Conservation (phyloP, 2,329 filamentous ascomycete genomes). For the Chalaropsis thielavioides region DNA sequence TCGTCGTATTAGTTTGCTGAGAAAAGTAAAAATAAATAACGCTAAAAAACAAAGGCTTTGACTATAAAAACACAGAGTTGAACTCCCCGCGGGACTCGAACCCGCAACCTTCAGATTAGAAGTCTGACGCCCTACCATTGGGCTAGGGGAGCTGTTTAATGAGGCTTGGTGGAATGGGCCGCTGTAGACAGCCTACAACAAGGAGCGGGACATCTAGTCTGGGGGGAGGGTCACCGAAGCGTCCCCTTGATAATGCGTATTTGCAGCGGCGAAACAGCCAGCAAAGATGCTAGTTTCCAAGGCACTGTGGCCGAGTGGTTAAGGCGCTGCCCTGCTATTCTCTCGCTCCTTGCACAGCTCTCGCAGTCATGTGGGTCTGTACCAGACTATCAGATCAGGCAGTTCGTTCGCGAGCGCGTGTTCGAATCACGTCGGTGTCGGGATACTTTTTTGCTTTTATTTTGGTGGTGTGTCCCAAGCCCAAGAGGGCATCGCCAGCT, state of each 20-base stretch:
- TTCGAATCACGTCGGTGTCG: slow-evolving; percentile 10
- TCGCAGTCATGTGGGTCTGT: too few species aligned
- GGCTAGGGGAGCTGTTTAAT: slow-evolving; percentile 13
- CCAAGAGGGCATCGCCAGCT: too few species aligned
- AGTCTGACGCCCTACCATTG: slow-evolving; percentile 19
- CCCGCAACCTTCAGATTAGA: slow-evolving; percentile 19
- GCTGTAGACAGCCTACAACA: not conserved
- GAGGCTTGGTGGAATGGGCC: not conserved
- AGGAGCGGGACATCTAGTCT: not conserved
- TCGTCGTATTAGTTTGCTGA: too few species aligned
- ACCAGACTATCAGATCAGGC: not conserved
- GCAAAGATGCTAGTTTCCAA: not conserved
- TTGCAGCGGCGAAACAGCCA: not conserved
- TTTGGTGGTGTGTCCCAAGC: too few species aligned
- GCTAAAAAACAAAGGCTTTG: not conserved
- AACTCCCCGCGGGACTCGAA: slow-evolving; percentile 18
- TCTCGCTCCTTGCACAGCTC: not conserved
- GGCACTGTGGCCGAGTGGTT: slow-evolving; percentile 9
- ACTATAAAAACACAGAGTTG: slow-evolving; percentile 6
- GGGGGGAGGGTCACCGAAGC: too few species aligned
- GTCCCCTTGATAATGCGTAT: not conserved
- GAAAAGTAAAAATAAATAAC: not conserved
- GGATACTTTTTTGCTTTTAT: not conserved
- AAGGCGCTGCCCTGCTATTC: not conserved
- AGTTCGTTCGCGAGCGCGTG: slow-evolving; percentile 12